Evolutionary conservation across 768 basidiomycete genomes (phyloP).

Genomic region (Naematelia encephala): DNA sequence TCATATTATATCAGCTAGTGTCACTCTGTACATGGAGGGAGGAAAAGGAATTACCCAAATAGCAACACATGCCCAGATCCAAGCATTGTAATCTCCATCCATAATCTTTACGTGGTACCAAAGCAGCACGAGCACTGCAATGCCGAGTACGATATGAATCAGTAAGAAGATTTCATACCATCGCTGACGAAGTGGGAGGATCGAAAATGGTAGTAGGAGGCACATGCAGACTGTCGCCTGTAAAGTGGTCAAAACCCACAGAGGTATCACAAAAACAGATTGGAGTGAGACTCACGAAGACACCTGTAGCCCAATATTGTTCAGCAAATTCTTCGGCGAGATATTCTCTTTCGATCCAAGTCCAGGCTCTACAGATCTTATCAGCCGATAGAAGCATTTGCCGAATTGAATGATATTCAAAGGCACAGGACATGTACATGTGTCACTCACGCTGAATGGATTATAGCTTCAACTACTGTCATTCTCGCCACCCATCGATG

Average conservation of each 20-base stretch:
- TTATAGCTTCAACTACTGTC: slow-evolving; percentile 19
- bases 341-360: slow-evolving; percentile 18
- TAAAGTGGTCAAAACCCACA: no score
- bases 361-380: slow-evolving; percentile 18
- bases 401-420: no score
- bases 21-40: no score
- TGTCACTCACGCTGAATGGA: slow-evolving; percentile 24
- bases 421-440: not conserved
- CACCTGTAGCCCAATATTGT: slow-evolving; percentile 26
- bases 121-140: slow-evolving; percentile 14
- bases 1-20: not conserved
- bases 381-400: no score
- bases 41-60: slow-evolving; percentile 32
- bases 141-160: slow-evolving; percentile 24
- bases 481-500: slow-evolving; percentile 28
- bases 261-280: not conserved
- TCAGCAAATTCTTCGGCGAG: slow-evolving; percentile 13
- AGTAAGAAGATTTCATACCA: slow-evolving; percentile 35
- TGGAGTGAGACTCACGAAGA: slow-evolving; percentile 15
- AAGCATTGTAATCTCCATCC: slow-evolving; percentile 27
- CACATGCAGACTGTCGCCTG: slow-evolving; percentile 27
- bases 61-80: slow-evolving; percentile 26
- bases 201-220: slow-evolving; percentile 27
- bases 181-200: slow-evolving; percentile 18
- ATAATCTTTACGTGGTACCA: slow-evolving; percentile 30